phyloP scores from a whole-genome alignment of 768 basidiomycete genomes.

The Suillus decipiens region DNA sequence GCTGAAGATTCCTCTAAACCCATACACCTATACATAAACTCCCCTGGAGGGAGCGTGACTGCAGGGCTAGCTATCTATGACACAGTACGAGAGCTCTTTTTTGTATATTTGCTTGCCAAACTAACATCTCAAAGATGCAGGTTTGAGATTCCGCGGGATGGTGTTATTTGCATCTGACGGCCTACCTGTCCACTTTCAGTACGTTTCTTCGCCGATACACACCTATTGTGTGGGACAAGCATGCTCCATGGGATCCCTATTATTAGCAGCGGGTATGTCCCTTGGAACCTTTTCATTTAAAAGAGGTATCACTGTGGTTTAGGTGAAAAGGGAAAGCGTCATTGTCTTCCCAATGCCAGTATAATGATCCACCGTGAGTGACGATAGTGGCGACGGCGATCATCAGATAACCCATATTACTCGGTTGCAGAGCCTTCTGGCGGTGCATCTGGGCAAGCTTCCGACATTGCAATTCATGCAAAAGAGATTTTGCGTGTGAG shows the following conservation, averaged over 20 bases:
- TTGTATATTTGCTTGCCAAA: constrained; percentile 11
- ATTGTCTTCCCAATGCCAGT: constrained; percentile 89
- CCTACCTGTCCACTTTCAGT: constrained; percentile 43
- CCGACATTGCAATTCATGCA: constrained; percentile 97
- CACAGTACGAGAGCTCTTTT: constrained; percentile 60
- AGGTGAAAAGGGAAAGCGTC: constrained; percentile 87
- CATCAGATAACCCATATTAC: constrained; percentile 14
- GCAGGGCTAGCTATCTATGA: constrained; percentile 97
- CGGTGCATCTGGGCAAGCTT: constrained; percentile 93
- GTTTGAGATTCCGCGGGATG: constrained; percentile 37
- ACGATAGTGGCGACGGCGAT: not conserved
- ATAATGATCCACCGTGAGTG: constrained; percentile 97
- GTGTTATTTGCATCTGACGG: constrained; percentile 9
- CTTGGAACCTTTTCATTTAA: constrained; percentile 14
- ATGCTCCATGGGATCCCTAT: constrained; percentile 93
- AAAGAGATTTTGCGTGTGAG: constrained; percentile 93
- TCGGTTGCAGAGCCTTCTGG: constrained; percentile 82
- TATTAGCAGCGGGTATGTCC: constrained; percentile 74
- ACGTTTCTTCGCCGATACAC: constrained; percentile 92
- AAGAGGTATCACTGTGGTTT: constrained; percentile 17
- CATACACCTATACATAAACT: constrained; percentile 96
- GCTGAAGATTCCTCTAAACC: constrained; percentile 94
- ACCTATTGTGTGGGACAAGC: constrained; percentile 97
- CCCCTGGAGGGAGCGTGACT: constrained; percentile 94
- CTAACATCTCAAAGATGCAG: constrained; percentile 61